Percentiles rank a stretch among this genome's conserved stretches.
These are phyloP conservation scores for Lachnellula cervina DNA, from an alignment of 2,329 filamentous ascomycete species.

Conservation along the genomic window DNA sequence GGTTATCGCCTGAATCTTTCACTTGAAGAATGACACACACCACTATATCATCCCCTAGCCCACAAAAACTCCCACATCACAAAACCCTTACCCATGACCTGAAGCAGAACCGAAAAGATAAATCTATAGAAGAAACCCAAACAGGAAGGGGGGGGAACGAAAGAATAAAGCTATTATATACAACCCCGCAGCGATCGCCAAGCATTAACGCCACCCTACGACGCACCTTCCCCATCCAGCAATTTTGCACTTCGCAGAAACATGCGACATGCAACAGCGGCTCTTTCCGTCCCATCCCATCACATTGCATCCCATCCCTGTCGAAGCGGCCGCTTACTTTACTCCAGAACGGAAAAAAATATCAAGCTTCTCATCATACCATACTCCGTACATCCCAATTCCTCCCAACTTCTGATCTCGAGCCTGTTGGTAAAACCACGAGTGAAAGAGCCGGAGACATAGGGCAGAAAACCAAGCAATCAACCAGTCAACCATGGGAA, in stretches of 20 bases:
- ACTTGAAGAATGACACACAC: too few species aligned
- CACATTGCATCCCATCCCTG: background rate
- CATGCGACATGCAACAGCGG: conserved; percentile 6
- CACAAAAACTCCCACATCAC: too few species aligned
- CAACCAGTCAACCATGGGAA: conserved; percentile 11
- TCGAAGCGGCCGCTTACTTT: background rate
- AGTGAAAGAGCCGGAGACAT: background rate
- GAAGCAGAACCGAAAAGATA: too few species aligned
- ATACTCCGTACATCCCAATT: background rate
- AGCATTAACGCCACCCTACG: background rate
- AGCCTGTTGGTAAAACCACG: too few species aligned
- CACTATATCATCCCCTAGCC: too few species aligned
- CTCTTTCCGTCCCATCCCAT: background rate
- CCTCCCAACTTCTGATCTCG: too few species aligned
- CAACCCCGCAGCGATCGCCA: background rate
- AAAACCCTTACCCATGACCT: too few species aligned
- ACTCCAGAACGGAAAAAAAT: background rate
- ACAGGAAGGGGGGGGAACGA: too few species aligned
- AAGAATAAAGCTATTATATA: too few species aligned
- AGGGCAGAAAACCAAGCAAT: background rate
- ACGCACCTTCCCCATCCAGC: background rate
- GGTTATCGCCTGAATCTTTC: too few species aligned
- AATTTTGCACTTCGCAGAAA: conserved; percentile 6
- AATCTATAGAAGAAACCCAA: too few species aligned
- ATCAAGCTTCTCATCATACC: background rate